Percentiles rank a stretch among this genome's conserved stretches.
Conservation (phyloP, 805 yeast genomes). For the Schizosaccharomyces japonicus region DNA sequence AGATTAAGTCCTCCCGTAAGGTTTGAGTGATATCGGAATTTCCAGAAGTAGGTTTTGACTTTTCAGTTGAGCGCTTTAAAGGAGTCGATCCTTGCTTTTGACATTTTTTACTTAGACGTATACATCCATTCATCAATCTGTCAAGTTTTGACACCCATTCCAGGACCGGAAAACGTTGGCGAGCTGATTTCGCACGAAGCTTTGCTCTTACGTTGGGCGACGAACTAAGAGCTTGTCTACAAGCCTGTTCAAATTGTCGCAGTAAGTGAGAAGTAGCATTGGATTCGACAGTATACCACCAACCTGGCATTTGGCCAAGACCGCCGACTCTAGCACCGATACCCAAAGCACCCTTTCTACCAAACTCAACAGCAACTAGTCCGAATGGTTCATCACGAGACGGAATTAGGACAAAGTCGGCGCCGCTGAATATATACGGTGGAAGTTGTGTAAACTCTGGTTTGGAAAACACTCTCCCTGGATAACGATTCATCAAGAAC, state of each 20-base stretch:
- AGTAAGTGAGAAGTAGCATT: not conserved
- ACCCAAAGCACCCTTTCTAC: conserved; percentile 4
- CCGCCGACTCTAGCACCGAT: conserved; percentile 5
- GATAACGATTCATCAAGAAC: conserved; percentile 1
- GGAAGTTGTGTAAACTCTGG: conserved; percentile 4
- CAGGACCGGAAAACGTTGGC: conserved; percentile 1
- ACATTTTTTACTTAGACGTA: not conserved
- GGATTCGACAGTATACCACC: conserved; percentile 5
- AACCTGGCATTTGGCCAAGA: conserved; percentile 4
- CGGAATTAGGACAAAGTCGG: conserved; percentile 3
- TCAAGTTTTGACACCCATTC: conserved; percentile 1
- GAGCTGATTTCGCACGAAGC: conserved; percentile 1
- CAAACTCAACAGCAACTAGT: conserved; percentile 5
- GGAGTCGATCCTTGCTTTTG: not conserved
- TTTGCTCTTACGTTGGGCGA: not conserved
- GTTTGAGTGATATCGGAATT: too few species aligned
- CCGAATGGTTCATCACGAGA: conserved; percentile 5
- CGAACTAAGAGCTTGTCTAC: conserved; percentile 2
- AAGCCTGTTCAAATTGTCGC: conserved; percentile 2
- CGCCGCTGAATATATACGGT: conserved; percentile 5
- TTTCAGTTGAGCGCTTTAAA: too few species aligned
- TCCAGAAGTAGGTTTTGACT: too few species aligned
- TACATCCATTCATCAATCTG: not conserved
- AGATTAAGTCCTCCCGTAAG: too few species aligned
- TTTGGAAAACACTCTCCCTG: not conserved